Evolutionary conservation across 176 grass and related monocot genomes (phyloP), one percentile per base, ranked within the genome.

Genomic region (Triticum turgidum): DNA sequence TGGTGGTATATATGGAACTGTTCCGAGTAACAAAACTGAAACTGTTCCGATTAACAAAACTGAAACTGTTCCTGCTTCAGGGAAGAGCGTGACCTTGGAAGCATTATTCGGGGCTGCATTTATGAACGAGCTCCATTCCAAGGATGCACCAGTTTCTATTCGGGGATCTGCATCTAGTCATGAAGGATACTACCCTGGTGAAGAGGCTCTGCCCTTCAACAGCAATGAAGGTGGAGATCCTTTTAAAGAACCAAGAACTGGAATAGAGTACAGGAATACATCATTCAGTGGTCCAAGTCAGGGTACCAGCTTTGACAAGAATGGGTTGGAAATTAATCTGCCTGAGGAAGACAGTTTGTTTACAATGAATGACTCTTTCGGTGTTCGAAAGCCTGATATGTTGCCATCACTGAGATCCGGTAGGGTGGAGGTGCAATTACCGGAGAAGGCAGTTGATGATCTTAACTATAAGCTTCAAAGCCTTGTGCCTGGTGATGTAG

Each of bases 61-160:
- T 74, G 90, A 94, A 64, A 85, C 76, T 44, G 63, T 47, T 78
- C 73, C 81, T 88, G 76, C 84, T 80, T 90, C 94, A 54, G 92
- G 87, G 37, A 90, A 91, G 27, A 91, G 81, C 58, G 27, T 91
- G 29, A 99, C 90, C 69, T 80, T 97, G 67, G 97, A 96, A 94
- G 83, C 90, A 65, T 86, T 99, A 87, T 99, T 99, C 63, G 97
- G 94, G 24, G 73, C 85, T 35, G 86, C 90, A 73, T 99, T 97
- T 85, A 97, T 99, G 97, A 93, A 89, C 78, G 97, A 96, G 77
- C 97, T 97, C 73, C 92, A 99, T 85, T 99, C 94, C 9, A 91
- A 84, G 91, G 92, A 99, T 75, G 97, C 94, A 64, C 94, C 97
- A 4, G 90, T 97, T 33, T 99, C 97, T 66, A 76, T 90, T 86